phyloP scores from a whole-genome alignment of 148 eudicot species.

The Fallopia convolvulus region DNA sequence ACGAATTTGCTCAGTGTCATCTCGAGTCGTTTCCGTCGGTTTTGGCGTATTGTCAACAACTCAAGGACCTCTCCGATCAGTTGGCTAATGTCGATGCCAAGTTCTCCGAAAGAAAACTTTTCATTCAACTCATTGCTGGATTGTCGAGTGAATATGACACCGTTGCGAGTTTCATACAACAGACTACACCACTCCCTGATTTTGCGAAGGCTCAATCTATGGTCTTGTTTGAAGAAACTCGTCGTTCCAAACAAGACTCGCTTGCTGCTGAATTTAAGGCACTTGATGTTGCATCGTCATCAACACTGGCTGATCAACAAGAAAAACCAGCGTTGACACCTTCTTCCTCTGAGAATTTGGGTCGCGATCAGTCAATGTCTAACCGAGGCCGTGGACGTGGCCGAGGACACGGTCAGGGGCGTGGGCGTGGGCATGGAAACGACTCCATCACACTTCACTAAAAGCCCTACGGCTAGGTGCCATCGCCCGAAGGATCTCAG shows the following conservation, averaged over 20 bases:
- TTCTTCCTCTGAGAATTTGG: too few relatives aligned
- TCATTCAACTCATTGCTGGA: conserved; percentile 1
- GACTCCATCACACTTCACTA: not conserved
- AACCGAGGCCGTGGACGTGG: not conserved
- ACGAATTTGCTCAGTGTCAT: conserved; percentile 9
- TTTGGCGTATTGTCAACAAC: too few relatives aligned
- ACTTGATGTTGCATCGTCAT: not conserved
- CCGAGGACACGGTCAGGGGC: not conserved
- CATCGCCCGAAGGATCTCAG: too few relatives aligned
- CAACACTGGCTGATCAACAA: too few relatives aligned
- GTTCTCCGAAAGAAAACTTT: conserved; percentile 12
- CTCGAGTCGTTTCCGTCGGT: not conserved
- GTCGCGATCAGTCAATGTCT: not conserved
- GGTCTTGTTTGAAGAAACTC: not conserved
- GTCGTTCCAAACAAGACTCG: too few relatives aligned
- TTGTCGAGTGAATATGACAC: not conserved
- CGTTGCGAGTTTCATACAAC: not conserved
- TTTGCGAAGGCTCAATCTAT: not conserved
- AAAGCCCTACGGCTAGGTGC: too few relatives aligned
- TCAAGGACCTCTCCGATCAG: too few relatives aligned
- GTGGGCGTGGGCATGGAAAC: not conserved
- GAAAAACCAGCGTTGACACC: too few relatives aligned
- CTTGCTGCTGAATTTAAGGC: too few relatives aligned
- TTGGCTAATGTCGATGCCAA: too few relatives aligned
- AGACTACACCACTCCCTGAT: not conserved